phyloP scores from a whole-genome alignment of 164 flowering plant species.

The Sedum album region DNA sequence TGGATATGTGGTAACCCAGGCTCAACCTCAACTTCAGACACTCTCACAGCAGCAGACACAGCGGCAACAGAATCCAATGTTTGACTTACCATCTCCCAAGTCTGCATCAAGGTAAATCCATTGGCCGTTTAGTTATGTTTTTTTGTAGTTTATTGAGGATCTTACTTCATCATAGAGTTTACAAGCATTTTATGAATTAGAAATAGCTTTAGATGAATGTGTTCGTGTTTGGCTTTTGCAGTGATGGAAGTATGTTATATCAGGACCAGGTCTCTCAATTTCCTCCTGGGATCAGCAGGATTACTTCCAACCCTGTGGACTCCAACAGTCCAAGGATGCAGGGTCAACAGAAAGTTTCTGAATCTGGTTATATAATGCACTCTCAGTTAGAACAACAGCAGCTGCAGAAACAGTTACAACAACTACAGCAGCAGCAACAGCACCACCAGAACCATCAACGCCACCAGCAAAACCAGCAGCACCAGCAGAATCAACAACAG shows the following conservation, averaged over 20 bases:
- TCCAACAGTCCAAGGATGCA: conserved; percentile 48
- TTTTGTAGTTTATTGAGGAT: background rate
- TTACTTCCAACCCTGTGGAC: conserved; percentile 25
- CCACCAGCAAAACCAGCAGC: conserved; percentile 21
- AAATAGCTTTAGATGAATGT: background rate
- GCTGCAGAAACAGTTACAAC: conserved; percentile 24
- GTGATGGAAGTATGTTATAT: conserved; percentile 56
- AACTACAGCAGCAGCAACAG: conserved; percentile 11
- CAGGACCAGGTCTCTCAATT: conserved; percentile 44
- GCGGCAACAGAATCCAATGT: conserved; percentile 28
- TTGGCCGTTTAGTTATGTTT: background rate
- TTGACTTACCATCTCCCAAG: conserved; percentile 49
- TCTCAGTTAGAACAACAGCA: conserved; percentile 28
- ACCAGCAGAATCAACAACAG: conserved; percentile 29
- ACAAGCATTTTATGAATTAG: conserved; percentile 11
- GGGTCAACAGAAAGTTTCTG: conserved; percentile 38
- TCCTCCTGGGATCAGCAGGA: conserved; percentile 29
- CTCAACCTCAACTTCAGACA: conserved; percentile 18
- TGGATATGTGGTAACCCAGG: conserved; percentile 28
- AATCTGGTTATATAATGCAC: conserved; percentile 42
- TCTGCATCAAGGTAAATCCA: conserved; percentile 50
- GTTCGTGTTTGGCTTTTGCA: conserved; percentile 20
- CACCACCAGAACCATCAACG: conserved; percentile 30
- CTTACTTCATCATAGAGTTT: background rate
- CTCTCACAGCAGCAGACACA: background rate